A percentile compares a stretch with the other conserved stretches of the same genome.
phyloP scores from a whole-genome alignment of 352 stramenopile species.

The Aphanomyces stellatus region DNA sequence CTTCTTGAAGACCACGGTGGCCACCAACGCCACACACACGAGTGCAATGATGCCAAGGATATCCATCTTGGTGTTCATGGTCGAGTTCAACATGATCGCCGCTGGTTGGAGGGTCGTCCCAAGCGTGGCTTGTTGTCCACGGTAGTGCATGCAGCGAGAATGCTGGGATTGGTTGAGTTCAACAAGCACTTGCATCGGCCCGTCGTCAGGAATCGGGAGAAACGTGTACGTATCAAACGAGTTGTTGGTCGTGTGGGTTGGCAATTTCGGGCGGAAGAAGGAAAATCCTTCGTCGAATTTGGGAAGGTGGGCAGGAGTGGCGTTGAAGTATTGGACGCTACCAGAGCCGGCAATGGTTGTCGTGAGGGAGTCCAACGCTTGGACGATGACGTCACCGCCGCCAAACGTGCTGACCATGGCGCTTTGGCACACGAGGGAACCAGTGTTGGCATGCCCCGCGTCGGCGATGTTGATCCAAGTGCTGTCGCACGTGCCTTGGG shows the following conservation, averaged over 20 bases:
- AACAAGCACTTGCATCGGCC: background rate
- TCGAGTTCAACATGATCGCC: too few relatives aligned
- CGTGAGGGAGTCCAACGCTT: background rate
- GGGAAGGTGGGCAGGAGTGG: background rate
- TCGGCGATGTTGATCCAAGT: background rate
- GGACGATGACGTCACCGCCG: background rate
- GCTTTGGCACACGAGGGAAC: background rate
- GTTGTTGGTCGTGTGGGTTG: too few relatives aligned
- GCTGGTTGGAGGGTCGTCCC: background rate
- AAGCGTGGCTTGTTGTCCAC: background rate
- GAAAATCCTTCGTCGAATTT: too few relatives aligned
- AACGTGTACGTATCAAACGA: conserved; percentile 3
- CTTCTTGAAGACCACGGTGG: background rate
- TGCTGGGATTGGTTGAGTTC: background rate
- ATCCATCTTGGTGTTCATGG: too few relatives aligned
- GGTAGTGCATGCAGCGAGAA: background rate
- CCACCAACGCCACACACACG: background rate
- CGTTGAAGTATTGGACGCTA: conserved; percentile 8
- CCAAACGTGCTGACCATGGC: background rate
- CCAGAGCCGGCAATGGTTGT: background rate
- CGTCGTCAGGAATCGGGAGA: background rate
- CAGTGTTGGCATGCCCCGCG: background rate
- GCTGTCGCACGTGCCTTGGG: background rate
- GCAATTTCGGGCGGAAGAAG: too few relatives aligned
- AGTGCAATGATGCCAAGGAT: background rate